Percentiles rank a stretch among this genome's conserved stretches.
Evolutionary conservation across 371 early-diverging fungal species (phyloP).

Genomic region (Mucor saturninus): DNA sequence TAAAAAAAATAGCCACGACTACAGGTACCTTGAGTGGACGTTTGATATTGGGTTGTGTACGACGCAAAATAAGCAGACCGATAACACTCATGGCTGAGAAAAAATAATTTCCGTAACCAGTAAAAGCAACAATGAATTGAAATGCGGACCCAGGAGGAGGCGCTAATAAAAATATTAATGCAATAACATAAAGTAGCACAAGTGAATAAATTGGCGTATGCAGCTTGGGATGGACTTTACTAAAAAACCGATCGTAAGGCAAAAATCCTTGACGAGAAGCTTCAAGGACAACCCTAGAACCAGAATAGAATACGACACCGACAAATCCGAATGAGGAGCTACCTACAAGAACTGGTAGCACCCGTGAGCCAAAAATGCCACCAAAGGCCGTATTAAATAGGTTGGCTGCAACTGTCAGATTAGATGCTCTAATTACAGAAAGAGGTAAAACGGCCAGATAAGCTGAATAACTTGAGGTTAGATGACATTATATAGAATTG

Average conservation of each 20-base stretch:
- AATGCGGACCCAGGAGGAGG: conserved; percentile 33
- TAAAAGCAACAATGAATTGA: conserved; percentile 29
- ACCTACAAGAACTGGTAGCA: conserved; percentile 31
- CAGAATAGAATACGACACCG: conserved; percentile 30
- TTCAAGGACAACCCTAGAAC: conserved; percentile 29
- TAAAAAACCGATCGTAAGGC: conserved; percentile 29
- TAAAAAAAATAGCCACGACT: conserved; percentile 20
- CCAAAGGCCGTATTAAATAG: conserved; percentile 32
- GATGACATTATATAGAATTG: not conserved
- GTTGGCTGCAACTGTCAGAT: conserved; percentile 32
- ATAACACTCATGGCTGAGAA: conserved; percentile 28
- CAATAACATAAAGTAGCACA: conserved; percentile 18
- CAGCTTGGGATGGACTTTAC: conserved; percentile 26
- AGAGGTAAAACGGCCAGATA: conserved; percentile 29
- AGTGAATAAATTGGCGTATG: conserved; percentile 30
- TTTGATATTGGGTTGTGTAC: conserved; percentile 26
- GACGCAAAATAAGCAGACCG: conserved; percentile 25
- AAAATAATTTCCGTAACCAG: conserved; percentile 29
- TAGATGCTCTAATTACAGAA: conserved; percentile 19
- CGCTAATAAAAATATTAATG: conserved; percentile 28
- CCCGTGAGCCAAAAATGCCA: conserved; percentile 30
- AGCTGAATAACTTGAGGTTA: conserved; percentile 3
- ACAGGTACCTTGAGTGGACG: conserved; percentile 31
- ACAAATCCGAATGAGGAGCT: conserved; percentile 32
- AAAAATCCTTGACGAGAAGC: conserved; percentile 32